Evolutionary conservation across 768 basidiomycete genomes (phyloP).

Genomic region (Tricholoma flavovirens): DNA sequence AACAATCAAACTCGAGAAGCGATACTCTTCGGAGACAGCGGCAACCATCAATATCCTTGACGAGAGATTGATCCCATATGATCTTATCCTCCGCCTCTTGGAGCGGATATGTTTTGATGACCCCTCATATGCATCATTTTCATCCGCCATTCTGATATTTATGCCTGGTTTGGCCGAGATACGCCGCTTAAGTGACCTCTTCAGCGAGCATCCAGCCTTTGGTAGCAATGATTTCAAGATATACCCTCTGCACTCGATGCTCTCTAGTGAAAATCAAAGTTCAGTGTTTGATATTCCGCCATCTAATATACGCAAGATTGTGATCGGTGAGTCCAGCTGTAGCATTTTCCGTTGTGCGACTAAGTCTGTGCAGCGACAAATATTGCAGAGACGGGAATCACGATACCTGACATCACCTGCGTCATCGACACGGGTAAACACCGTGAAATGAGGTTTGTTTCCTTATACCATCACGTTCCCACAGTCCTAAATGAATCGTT

Average conservation of each 20-base stretch:
- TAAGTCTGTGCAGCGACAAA: constrained; percentile 59
- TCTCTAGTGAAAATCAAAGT: constrained; percentile 86
- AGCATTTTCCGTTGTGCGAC: background rate
- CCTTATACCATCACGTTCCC: background rate
- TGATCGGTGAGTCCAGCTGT: constrained; percentile 59
- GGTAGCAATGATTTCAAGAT: constrained; percentile 63
- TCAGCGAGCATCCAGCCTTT: constrained; percentile 71
- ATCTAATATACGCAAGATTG: constrained; percentile 80
- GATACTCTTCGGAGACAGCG: constrained; percentile 73
- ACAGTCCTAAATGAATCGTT: background rate
- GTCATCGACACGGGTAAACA: constrained; percentile 95
- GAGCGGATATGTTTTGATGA: constrained; percentile 80
- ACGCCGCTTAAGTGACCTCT: constrained; percentile 75
- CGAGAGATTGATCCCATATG: constrained; percentile 85
- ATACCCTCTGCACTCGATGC: constrained; percentile 86
- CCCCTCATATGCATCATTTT: constrained; percentile 44
- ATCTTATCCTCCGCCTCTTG: constrained; percentile 78
- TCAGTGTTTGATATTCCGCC: constrained; percentile 90
- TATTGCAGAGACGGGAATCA: constrained; percentile 96
- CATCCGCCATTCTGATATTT: constrained; percentile 83
- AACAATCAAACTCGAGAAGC: constrained; percentile 60
- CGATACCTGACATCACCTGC: constrained; percentile 96
- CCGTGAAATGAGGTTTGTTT: constrained; percentile 76
- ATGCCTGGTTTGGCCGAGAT: constrained; percentile 96
- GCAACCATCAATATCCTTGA: constrained; percentile 81